Percentiles rank a stretch among this genome's conserved stretches.
Conservation (phyloP, 2,329 filamentous ascomycete genomes). For the Drechslerella coelobrocha region DNA sequence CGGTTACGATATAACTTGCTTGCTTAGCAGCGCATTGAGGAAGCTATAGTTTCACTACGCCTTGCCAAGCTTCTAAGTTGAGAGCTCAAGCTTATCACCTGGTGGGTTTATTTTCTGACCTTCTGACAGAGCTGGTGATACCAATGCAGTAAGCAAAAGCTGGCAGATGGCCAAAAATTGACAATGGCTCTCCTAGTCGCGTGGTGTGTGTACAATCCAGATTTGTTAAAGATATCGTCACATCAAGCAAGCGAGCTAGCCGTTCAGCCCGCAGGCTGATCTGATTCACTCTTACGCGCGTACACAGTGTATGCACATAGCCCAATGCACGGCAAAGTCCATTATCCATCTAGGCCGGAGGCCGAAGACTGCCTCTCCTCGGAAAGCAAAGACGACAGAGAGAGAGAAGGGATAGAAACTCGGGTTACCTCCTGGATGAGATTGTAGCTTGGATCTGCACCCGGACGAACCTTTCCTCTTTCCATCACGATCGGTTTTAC, state of each 20-base stretch:
- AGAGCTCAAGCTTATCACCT: not conserved
- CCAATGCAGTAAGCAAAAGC: constrained; percentile 28
- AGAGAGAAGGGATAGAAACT: no score
- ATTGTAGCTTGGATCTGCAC: no score
- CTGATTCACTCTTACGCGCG: constrained; percentile 18
- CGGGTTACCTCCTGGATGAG: no score
- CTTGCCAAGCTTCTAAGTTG: not conserved
- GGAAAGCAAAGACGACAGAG: no score
- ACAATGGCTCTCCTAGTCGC: not conserved
- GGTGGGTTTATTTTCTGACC: not conserved
- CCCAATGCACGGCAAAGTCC: no score
- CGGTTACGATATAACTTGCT: not conserved
- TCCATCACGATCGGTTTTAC: no score
- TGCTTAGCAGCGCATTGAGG: not conserved
- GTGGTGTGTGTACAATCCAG: constrained; percentile 14
- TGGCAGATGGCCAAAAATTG: not conserved
- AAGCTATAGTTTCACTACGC: not conserved
- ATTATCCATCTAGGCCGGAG: no score
- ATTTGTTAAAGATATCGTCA: constrained; percentile 34
- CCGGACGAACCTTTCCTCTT: no score
- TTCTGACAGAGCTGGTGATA: constrained; percentile 2
- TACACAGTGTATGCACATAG: constrained; percentile 41
- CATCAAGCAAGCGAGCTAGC: not conserved
- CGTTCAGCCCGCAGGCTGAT: not conserved
- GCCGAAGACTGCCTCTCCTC: no score